phyloP scores from a whole-genome alignment of 129 eudicot genomes.

The Scalesia atractyloides region DNA sequence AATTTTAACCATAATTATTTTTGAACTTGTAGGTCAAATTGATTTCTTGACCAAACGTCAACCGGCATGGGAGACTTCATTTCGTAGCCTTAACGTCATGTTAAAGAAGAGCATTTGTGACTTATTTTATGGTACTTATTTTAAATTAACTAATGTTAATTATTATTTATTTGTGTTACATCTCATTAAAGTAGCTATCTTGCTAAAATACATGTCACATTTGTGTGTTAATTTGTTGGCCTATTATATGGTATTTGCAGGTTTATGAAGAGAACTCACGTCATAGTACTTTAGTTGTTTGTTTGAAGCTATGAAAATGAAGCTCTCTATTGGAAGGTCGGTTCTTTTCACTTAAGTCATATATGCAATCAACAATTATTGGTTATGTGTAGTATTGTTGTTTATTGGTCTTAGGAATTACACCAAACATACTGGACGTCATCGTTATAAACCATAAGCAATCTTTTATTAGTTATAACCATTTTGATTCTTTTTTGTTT shows the following conservation, averaged over 20 bases:
- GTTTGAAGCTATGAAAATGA: slow-evolving; percentile 47
- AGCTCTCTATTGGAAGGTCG: slow-evolving; percentile 66
- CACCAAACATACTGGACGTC: neutral
- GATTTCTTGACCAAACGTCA: slow-evolving; percentile 87
- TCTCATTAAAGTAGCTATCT: too few species aligned
- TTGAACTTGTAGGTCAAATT: slow-evolving; percentile 46
- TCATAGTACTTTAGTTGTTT: too few species aligned
- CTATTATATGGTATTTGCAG: too few species aligned
- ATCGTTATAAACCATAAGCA: neutral
- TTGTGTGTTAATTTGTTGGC: too few species aligned
- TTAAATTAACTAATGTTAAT: slow-evolving; percentile 4
- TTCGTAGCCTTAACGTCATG: slow-evolving; percentile 85
- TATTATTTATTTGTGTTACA: neutral
- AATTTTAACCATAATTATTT: neutral
- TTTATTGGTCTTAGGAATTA: slow-evolving; percentile 3
- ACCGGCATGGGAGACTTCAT: slow-evolving; percentile 84
- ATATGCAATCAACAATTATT: slow-evolving; percentile 3
- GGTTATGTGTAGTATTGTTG: slow-evolving; percentile 5
- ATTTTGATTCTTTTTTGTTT: neutral
- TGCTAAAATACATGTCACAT: too few species aligned
- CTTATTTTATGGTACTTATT: slow-evolving; percentile 73
- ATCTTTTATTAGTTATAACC: neutral
- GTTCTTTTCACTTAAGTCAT: slow-evolving; percentile 16
- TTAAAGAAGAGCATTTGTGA: slow-evolving; percentile 69
- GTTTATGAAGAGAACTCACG: too few species aligned